Evolutionary conservation across 2,329 filamentous ascomycete species (phyloP), one percentile per base, ranked within the genome.

Genomic region (Trichoderma hamatum): DNA sequence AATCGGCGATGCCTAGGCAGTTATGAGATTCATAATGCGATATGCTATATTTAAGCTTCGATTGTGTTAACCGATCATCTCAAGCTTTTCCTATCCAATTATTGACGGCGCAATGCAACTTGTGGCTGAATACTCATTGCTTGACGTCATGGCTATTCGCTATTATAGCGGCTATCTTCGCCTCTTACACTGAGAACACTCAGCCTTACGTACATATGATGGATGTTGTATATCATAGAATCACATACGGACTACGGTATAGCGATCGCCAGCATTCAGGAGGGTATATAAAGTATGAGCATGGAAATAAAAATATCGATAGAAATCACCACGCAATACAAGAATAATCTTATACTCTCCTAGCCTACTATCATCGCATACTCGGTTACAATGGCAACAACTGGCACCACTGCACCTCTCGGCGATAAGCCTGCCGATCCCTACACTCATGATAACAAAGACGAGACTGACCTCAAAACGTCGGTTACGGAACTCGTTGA

Each of bases 391-490:
- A 89, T 75, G 81, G 81, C 72, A 74, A 79, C 76, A 75, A 78
- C 78, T 77, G 91, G 90, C 75, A 78, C 79, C 77, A 91, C 90
- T 78, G 80, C 89, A 49, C 79, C 84, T 72, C 88, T 88, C 52
- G 89, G 88, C 76, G 82, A 81, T 79, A 88, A 90, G 80, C 82
- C 87, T 52, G 87, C 84, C 65, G 92, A 96, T 80, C 92, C 92
- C 2, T 97, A 96, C 84, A 93, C 88, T 77, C 88, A 90, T 81
- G 94, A 92, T 81, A 83, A 88, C 69, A 86, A 93, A 55, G 85
- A 89, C 56, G 82, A 87, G 0, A 82, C 85, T 19, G 83, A 89
- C 3, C 80, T 93, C 39, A 86, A 92, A 74, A 86, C 92, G 72
- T 97, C 96, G 83, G 84, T 96, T 71, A 86, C 91, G 70, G 92